phyloP scores from a whole-genome alignment of 495 filamentous ascomycete species.

The Podospora sp. region DNA sequence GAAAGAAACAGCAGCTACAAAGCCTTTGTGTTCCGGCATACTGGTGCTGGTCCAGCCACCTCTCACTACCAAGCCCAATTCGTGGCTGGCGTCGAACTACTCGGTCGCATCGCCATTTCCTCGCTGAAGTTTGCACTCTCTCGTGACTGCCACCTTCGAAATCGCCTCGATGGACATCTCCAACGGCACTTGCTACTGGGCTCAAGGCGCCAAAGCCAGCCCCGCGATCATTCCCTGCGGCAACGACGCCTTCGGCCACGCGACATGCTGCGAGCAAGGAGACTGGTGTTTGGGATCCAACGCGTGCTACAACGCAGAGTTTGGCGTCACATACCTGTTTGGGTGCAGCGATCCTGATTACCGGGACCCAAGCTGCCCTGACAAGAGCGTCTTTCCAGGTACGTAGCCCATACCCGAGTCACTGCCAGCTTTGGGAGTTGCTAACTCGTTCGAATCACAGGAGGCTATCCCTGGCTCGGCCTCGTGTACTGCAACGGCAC shows the following conservation, averaged over 20 bases:
- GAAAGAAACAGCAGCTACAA: too few species aligned
- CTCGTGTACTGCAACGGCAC: conserved; percentile 17
- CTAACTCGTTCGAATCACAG: too few species aligned
- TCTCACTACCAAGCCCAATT: too few species aligned
- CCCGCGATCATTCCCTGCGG: conserved; percentile 17
- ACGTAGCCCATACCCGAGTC: neutral
- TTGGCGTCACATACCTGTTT: conserved; percentile 32
- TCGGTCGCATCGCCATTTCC: neutral
- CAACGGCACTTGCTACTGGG: conserved; percentile 20
- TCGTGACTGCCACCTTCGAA: neutral
- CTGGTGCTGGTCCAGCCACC: too few species aligned
- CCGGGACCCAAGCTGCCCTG: conserved; percentile 26
- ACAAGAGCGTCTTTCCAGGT: conserved; percentile 20
- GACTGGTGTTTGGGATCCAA: conserved; percentile 11
- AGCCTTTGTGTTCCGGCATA: too few species aligned
- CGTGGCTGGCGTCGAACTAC: too few species aligned
- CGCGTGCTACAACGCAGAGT: conserved; percentile 22
- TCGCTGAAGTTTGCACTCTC: neutral
- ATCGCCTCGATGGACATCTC: neutral
- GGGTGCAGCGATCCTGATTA: conserved; percentile 37
- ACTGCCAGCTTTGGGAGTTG: too few species aligned
- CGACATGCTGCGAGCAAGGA: conserved; percentile 11
- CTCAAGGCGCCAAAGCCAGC: neutral
- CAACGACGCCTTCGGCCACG: conserved; percentile 13
- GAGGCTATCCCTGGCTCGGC: conserved; percentile 26